Base-by-base conservation (phyloP, 495 filamentous ascomycete species). In the Amphirosellinia nigrospora region DNA sequence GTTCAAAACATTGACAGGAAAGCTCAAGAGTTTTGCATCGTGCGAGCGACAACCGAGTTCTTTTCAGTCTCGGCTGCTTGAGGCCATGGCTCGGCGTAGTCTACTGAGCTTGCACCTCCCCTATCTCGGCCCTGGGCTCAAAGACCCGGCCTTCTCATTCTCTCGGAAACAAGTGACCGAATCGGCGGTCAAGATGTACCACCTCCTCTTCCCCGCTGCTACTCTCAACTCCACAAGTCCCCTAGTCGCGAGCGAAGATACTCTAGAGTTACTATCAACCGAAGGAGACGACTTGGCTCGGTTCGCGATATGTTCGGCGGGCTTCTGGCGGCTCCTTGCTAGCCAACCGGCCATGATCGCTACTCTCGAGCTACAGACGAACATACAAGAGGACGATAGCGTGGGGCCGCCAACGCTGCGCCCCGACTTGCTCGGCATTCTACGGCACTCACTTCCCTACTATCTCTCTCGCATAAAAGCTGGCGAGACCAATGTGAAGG, bases 401-500 rank as follows among this genome's bases (percentile, higher is more conserved):
- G 68, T 86, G 8, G 81, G 80, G 0, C 80, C 82, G 4, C 78
- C 79, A 0, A 72, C 74, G 30, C 70, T 85, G 0, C 81, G 87
- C 13, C 76, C 76, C 0, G 86, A 89, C 68, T 70, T 90, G 26
- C 66, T 89, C 2, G 64, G 76, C 2, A 77, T 86, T 4, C 9
- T 89, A 3, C 74, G 82, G 0, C 82, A 89, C 32, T 81, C 83
- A 0, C 81, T 80, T 46, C 62, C 62, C 5, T 89, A 84, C 83
- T 39, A 64, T 0, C 74, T 85, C 73, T 68, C 68, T 11, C 78
- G 75, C 39, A 80, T 89, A 4, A 55, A 80, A 46, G 79, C 78
- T 3, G 88, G 88, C 4, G 85, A 89, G 74, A 87, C 84, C 0
- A 89, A 88, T 70, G 78, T 85, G n/a, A 90, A 89, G 68, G 85